These are phyloP conservation scores for Atkinsonella hypoxylon DNA, from an alignment of 2,329 filamentous ascomycete species.

Conservation along the genomic window DNA sequence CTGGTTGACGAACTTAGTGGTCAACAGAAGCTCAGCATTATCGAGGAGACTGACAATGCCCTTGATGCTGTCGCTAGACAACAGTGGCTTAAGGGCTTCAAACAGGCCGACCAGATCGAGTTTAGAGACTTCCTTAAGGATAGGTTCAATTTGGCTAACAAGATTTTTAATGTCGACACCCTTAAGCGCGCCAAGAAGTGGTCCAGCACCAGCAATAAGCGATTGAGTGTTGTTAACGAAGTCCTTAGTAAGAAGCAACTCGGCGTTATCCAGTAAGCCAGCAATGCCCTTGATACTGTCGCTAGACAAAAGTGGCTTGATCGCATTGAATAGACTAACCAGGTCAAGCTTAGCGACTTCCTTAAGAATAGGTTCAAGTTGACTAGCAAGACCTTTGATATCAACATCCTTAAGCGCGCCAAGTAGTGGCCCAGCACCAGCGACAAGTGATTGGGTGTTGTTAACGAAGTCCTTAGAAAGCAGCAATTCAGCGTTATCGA, in stretches of 20 bases:
- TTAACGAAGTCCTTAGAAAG: slow-evolving; percentile 18
- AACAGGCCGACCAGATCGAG: slow-evolving; percentile 4
- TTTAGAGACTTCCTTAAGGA: slow-evolving; percentile 13
- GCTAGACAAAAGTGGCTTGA: slow-evolving; percentile 9
- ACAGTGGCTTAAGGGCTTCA: slow-evolving; percentile 8
- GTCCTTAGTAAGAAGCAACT: slow-evolving; percentile 6
- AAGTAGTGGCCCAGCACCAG: slow-evolving; percentile 1
- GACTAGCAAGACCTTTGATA: slow-evolving; percentile 16
- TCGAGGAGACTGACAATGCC: slow-evolving; percentile 16
- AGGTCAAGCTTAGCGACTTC: slow-evolving; percentile 4
- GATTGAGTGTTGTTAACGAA: slow-evolving; percentile 12
- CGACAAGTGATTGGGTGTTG: slow-evolving; percentile 13
- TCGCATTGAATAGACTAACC: slow-evolving; percentile 1
- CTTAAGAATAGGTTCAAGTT: slow-evolving; percentile 9
- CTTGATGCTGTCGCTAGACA: slow-evolving; percentile 13
- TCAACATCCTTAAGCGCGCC: slow-evolving; percentile 10
- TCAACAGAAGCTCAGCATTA: slow-evolving; percentile 20
- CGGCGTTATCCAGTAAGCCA: slow-evolving; percentile 3
- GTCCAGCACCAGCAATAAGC: slow-evolving; percentile 13
- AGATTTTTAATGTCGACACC: slow-evolving; percentile 13
- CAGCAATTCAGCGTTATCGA: slow-evolving; percentile 5
- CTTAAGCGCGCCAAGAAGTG: slow-evolving; percentile 24
- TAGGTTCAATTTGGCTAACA: slow-evolving; percentile 13
- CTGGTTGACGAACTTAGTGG: slow-evolving; percentile 20
- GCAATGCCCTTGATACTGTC: slow-evolving; percentile 13